These are phyloP conservation scores for Cylindrotheca closterium DNA, from an alignment of 108 stramenopile species.

Conservation along the genomic window DNA sequence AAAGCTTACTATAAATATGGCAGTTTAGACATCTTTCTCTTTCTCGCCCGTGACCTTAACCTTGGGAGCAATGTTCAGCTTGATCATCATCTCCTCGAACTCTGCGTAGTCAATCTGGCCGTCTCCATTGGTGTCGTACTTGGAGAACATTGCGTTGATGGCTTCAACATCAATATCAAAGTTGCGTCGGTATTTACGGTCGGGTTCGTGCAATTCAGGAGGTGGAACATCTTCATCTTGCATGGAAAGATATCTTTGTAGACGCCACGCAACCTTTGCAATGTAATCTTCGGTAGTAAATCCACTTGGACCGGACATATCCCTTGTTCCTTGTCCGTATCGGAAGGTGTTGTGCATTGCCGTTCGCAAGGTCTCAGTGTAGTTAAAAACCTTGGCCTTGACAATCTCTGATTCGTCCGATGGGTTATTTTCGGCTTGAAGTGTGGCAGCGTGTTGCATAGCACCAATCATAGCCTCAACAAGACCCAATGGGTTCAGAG, in stretches of 20 bases:
- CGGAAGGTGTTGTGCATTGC: conserved; percentile 96
- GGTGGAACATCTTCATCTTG: conserved; percentile 79
- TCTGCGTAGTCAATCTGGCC: conserved; percentile 89
- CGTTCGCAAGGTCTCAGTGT: conserved; percentile 68
- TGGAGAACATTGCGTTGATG: conserved; percentile 79
- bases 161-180: conserved; percentile 85
- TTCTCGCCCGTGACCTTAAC: background rate
- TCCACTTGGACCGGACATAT: conserved; percentile 93
- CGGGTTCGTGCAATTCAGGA: conserved; percentile 71
- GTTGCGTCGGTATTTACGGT: conserved; percentile 67
- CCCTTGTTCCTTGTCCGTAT: conserved; percentile 94
- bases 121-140: conserved; percentile 88
- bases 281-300: conserved; percentile 95
- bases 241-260: conserved; percentile 78
- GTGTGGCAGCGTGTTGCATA: conserved; percentile 88
- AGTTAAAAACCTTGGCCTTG: conserved; percentile 71
- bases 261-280: conserved; percentile 91
- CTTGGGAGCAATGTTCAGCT: conserved; percentile 90
- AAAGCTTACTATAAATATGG: no score
- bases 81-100: conserved; percentile 88
- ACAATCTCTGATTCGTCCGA: conserved; percentile 45
- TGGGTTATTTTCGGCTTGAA: conserved; percentile 69
- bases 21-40: no score
- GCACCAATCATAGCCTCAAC: conserved; percentile 96
- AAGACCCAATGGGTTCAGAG: conserved; percentile 93